Base-by-base conservation (phyloP, 2,329 filamentous ascomycete species). In the Ilyonectria mors-panacis region DNA sequence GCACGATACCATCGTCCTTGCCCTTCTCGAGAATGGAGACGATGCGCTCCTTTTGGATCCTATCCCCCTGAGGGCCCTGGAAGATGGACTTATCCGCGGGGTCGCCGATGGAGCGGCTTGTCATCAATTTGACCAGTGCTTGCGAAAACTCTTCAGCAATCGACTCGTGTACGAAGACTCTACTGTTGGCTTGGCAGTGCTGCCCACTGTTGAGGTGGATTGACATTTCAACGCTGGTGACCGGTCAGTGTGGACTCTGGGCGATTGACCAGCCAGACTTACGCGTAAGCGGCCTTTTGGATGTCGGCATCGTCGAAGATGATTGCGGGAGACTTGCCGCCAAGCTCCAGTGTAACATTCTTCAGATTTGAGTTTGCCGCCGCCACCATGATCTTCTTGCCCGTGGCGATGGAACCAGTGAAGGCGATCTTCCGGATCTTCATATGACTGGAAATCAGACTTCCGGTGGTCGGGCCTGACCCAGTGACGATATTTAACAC, bases 341-440 rank as follows among this genome's bases (percentile, higher is more conserved):
- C 87, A 17, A 86, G 85, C 76, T 88, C 86, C n/a, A 88, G 80
- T 5, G 85, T 87, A 54, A 88, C 83, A 72, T 87, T 87, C 78
- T 88, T 88, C 77, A 85, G 77, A 65, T 86, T 86, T 57, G 81
- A 91, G 0, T 85, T 80, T 3, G 88, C 83, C 2, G 91, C 90
- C 79, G 87, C 84, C 74, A 90, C 91, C 89, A 92, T 91, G 66
- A 93, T 91, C 72, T 90, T 85, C 55, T 86, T 86, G n/a, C 88
- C 91, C 1, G 90, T 93, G 5, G 82, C 82, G 2, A 90, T 93
- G 23, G 86, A 89, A 53, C 91, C 91, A 0, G 69, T 71, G 33
- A 71, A 69, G 13, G 61, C 37, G 4, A 71, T 37, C 12, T 44
- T 63, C 6, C 63, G 56, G 39, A 71, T 54, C 15, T 69, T 61